These are phyloP conservation scores for Dothideomycetes sp. DNA, from an alignment of 2,329 filamentous ascomycete genomes.

Conservation along the genomic window DNA sequence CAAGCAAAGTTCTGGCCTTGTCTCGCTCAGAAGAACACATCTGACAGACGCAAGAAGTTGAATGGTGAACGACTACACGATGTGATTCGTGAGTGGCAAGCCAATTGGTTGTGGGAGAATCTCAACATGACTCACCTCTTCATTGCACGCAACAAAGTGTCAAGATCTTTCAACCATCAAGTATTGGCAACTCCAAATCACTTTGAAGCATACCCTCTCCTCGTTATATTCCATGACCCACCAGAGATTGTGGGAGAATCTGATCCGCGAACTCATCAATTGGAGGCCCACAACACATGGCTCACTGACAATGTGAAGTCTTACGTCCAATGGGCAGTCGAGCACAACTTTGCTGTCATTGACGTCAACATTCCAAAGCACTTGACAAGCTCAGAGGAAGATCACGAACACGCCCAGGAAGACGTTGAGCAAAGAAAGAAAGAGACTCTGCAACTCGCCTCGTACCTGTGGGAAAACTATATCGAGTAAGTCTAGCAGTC, in stretches of 20 bases:
- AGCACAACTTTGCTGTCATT: conserved; percentile 72
- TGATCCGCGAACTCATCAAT: conserved; percentile 50
- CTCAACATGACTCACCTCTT: conserved; percentile 72
- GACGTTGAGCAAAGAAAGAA: conserved; percentile 36
- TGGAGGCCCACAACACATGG: conserved; percentile 80
- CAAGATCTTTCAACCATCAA: conserved; percentile 75
- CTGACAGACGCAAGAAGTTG: conserved; percentile 22
- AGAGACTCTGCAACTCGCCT: conserved; percentile 60
- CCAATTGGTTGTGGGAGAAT: conserved; percentile 59
- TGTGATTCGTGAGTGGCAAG: conserved; percentile 68
- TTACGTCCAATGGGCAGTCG: conserved; percentile 75
- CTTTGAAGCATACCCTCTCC: conserved; percentile 54
- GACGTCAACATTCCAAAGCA: conserved; percentile 85
- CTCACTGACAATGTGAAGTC: conserved; percentile 70
- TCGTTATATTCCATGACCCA: conserved; percentile 89
- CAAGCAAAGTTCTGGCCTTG: conserved; percentile 75
- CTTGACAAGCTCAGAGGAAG: conserved; percentile 51
- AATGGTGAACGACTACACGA: conserved; percentile 62
- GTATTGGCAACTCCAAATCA: conserved; percentile 71
- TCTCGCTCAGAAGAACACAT: conserved; percentile 58
- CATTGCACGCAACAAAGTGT: conserved; percentile 64
- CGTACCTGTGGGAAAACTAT: conserved; percentile 95
- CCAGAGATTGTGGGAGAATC: conserved; percentile 35
- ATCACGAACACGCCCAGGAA: conserved; percentile 35
- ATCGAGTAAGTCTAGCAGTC: conserved; percentile 51